Base-by-base conservation (phyloP, 805 yeast species). In the Candida pseudofarinosa region DNA sequence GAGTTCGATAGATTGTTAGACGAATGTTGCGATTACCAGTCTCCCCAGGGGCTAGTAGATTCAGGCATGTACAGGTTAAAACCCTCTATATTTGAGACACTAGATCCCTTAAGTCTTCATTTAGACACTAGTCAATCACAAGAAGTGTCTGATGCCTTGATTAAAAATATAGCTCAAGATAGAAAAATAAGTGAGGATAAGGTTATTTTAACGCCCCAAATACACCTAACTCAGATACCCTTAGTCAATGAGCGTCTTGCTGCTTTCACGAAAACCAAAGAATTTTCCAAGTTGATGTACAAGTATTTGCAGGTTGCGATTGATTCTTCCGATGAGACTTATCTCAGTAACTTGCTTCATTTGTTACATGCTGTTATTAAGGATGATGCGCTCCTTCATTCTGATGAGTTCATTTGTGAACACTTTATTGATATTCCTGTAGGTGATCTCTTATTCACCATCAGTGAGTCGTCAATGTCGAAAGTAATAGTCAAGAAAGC, bases 61-160 rank as follows among this genome's bases (percentile, higher is more conserved):
- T 62, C 73, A 17, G 88, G 96, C 2, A 58, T 76, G 19, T 91
- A 85, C 60, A 69, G 79, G 19, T 70, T 93, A 46, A 88, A 85
- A 54, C 72, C 76, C 2, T 73, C 79, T 39, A 64, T 66, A 20
- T 71, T 64, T 42, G 69, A 66, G 1, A 65, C 73, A 19, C 76
- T 90, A 35, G 93, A 91, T 58, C 88, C 88, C 2, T 60, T 81
- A 45, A 73, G 71, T 49, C 53, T 75, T 15, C 65, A 67, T 47
- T 61, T 73, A 44, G 80, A 76, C 33, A 71, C 67, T 4, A 59
- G 64, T 32, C 76, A 80, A 45, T 68, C 74, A 37, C 81, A 79
- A 46, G 76, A 76, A 32, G 69, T 81, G 33, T 71, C 77, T 2
- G 69, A 71, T 13, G 58, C 76, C 0, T 58, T 83, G 13, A 59